A percentile compares a stretch with the other conserved stretches of the same genome.
Evolutionary conservation across 345 rosid species (phyloP).

Genomic region (Alliaria petiolata): DNA sequence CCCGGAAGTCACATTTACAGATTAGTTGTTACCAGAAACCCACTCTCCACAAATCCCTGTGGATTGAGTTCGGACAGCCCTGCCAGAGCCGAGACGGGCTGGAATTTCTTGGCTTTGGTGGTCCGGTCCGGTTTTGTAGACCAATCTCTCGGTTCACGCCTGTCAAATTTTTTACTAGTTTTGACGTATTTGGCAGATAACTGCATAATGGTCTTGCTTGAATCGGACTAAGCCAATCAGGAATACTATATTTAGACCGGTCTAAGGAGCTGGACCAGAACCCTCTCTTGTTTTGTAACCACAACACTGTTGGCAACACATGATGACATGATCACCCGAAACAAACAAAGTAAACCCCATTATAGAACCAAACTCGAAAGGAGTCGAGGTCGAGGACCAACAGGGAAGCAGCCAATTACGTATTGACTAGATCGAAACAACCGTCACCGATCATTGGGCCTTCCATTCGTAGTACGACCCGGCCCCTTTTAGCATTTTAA

Average conservation of each 20-base stretch:
- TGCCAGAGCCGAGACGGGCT: neutral
- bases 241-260: neutral
- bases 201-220: neutral
- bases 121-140: neutral
- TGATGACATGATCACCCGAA: neutral
- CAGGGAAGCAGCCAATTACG: neutral
- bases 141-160: neutral
- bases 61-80: neutral
- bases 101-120: neutral
- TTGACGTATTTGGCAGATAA: neutral
- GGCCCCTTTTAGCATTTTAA: neutral
- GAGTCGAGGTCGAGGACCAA: neutral
- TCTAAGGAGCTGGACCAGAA: neutral
- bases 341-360: neutral
- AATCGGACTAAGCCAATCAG: neutral
- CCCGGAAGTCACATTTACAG: neutral
- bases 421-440: neutral
- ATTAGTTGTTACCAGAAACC: slow-evolving; percentile 3
- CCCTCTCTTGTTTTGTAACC: neutral
- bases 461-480: neutral
- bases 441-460: neutral
- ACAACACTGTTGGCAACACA: no score
- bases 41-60: neutral
- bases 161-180: neutral
- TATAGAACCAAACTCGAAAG: neutral